Percentiles rank a stretch among this genome's conserved stretches.
Evolutionary conservation across 2,329 filamentous ascomycete genomes (phyloP).

Genomic region (Pezicula carpinea): DNA sequence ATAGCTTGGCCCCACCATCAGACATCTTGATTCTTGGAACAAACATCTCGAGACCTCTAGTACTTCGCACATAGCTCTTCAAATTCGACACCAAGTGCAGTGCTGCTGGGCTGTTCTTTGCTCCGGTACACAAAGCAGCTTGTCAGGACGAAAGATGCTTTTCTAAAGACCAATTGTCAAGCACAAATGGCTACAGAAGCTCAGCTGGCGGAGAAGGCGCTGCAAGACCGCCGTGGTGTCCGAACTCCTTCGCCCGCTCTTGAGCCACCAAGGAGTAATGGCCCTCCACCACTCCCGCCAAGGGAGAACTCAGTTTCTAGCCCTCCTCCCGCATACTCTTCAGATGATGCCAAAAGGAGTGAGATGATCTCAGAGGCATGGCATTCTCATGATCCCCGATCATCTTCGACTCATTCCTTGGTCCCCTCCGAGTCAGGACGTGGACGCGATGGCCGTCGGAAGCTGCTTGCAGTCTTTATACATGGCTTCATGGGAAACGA

Average conservation of each 20-base stretch:
- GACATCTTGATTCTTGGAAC: too few relatives aligned
- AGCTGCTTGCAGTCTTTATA: constrained; percentile 74
- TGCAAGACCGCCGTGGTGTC: constrained; percentile 3
- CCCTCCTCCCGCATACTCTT: constrained; percentile 26
- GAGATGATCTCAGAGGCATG: constrained; percentile 28
- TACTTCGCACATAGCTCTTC: too few relatives aligned
- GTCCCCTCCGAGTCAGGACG: constrained; percentile 22
- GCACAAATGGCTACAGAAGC: constrained; percentile 10
- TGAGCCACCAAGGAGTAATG: constrained; percentile 8
- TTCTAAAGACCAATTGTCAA: neutral
- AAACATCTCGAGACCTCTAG: too few relatives aligned
- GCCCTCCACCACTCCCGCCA: constrained; percentile 24
- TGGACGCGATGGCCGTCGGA: constrained; percentile 34
- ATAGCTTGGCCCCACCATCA: too few relatives aligned
- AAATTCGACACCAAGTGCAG: too few relatives aligned
- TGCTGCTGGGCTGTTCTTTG: too few relatives aligned
- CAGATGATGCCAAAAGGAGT: constrained; percentile 21
- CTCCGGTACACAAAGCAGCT: too few relatives aligned
- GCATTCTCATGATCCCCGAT: constrained; percentile 28
- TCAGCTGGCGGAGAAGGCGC: constrained; percentile 16
- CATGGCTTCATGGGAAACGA: constrained; percentile 90
- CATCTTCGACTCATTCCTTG: constrained; percentile 29
- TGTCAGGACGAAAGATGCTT: neutral
- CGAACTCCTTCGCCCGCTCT: constrained; percentile 11
- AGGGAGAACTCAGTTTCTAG: constrained; percentile 11